Base-by-base conservation (phyloP, 225 moss, liverwort and hornwort species). In the Neckera pumila region DNA sequence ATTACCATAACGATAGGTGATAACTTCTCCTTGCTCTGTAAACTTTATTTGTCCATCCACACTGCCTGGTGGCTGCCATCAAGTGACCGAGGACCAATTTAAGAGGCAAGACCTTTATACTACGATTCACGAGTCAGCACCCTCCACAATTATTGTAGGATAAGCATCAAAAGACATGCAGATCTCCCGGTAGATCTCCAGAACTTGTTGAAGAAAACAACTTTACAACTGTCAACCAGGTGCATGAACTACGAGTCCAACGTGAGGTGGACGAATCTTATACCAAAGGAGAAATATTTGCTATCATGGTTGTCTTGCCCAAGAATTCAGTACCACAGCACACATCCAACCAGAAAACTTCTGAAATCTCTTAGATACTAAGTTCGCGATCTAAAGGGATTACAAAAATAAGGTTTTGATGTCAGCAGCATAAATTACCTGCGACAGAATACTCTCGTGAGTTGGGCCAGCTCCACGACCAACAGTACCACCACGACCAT, bases 401-500 rank as follows among this genome's bases (percentile, higher is more conserved):
- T 36, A 65, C 43, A 79, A 83, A 81, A 79, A 11, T 63, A 69
- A 42, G 56, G 11, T 60, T 84, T 79, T 65, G 67, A 66, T 83
- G 88, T 62, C 31, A 86, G 77, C 61, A 65, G 47, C 81, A 85
- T 64, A 69, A 76, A 76, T 85, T 91, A 98, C 98, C 96, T 98
- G 98, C 53, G 98, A 95, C 28, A 96, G 94, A 60, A 98, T 96
- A 97, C 98, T 98, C 91, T 98, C 97, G 83, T 98, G 98, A 81
- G 98, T 98, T 86, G 98, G 98, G 84, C 98, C 95, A 88, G 98
- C 98, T 92, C 98, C 98, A 86, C 98, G 96, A 89, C 98, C 98
- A 82, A 98, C 98, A 62, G 98, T 98, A 38, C 98, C 98, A 85
- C 97, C 98, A 89, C 98, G 97, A 33, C 98, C 98, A 90, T 98